These are phyloP conservation scores for Lagenidium giganteum DNA, from an alignment of 352 stramenopile species.

Conservation along the genomic window DNA sequence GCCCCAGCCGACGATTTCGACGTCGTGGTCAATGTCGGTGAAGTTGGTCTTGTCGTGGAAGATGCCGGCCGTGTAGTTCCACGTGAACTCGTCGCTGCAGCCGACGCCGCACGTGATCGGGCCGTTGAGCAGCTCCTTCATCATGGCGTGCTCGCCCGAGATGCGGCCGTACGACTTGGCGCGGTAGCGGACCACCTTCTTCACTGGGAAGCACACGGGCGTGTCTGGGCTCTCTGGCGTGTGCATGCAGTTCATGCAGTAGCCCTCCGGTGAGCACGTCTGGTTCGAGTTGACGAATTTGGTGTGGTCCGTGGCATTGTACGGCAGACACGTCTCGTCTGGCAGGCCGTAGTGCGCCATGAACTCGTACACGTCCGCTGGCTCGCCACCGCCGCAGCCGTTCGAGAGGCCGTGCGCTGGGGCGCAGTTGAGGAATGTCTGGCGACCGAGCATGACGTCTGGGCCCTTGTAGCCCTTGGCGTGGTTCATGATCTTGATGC, in stretches of 20 bases:
- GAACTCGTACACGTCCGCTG: slow-evolving; percentile 55
- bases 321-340: slow-evolving; percentile 51
- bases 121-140: slow-evolving; percentile 64
- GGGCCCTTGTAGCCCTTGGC: slow-evolving; percentile 30
- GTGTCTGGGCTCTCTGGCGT: slow-evolving; percentile 13
- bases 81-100: slow-evolving; percentile 57
- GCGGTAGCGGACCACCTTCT: slow-evolving; percentile 44
- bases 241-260: slow-evolving; percentile 64
- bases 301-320: slow-evolving; percentile 52
- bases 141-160: slow-evolving; percentile 48
- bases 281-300: slow-evolving; percentile 46
- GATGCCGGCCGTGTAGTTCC: slow-evolving; percentile 88
- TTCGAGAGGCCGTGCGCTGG: slow-evolving; percentile 46
- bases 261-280: slow-evolving; percentile 52
- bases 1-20: slow-evolving; percentile 93
- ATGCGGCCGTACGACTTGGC: slow-evolving; percentile 42
- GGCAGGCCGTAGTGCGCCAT: slow-evolving; percentile 52
- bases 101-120: slow-evolving; percentile 90
- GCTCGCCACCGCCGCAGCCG: slow-evolving; percentile 52
- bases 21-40: slow-evolving; percentile 71
- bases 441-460: slow-evolving; percentile 52
- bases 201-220: slow-evolving; percentile 41
- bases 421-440: slow-evolving; percentile 62
- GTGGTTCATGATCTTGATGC: slow-evolving; percentile 64
- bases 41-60: slow-evolving; percentile 74